Base-by-base conservation (phyloP, 768 basidiomycete species). In the Sistotremastrum niveocremeum region DNA sequence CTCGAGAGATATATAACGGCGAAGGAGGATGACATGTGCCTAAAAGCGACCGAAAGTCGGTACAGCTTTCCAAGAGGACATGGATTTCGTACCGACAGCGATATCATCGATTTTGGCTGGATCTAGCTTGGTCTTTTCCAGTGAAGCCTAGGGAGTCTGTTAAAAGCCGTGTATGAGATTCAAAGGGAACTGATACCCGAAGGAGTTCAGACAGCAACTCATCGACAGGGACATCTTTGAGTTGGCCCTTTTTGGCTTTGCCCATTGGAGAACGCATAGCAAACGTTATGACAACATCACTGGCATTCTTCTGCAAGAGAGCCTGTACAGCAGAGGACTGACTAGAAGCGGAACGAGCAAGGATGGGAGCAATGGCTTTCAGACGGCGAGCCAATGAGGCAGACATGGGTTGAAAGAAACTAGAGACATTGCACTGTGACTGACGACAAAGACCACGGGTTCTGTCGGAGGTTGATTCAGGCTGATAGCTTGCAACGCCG, bases 181-280 rank as follows among this genome's bases (percentile, higher is more conserved):
- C 36, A 39, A 33, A 30, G 31, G 46, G 20, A 44, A 54, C 37
- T 8, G 60, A 50, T 50, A 80, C 89, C 68, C 81, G 83, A 68
- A 95, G 81, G 37, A 95, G 68, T 29, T 81, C 80, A 49, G 74
- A 70, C 51, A 97, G 70, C 46, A 98, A 70, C 57, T 93, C 88
- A 53, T 95, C 94, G 9, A 91, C 84, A 3, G 81, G 76, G 1
- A 74, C 68, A 56, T 95, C 88, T 60, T 90, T 94, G 57, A 93
- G 72, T 47, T 90, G 90, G 28, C 94, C 94, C 61, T 94, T 97
- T 71, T 77, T 87, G 34, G 84, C 81, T 56, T 70, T 77, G 29
- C 88, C 86, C 51, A 89, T 71, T n/a, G 88, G 78, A n/a, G 87
- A 91, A 42, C 91, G 77, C 59, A 83, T 82, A 8, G 86, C 88